Evolutionary conservation across 225 moss, liverwort and hornwort species (phyloP), one percentile per base, ranked within the genome.

Genomic region (Pseudoscleropodium purum): DNA sequence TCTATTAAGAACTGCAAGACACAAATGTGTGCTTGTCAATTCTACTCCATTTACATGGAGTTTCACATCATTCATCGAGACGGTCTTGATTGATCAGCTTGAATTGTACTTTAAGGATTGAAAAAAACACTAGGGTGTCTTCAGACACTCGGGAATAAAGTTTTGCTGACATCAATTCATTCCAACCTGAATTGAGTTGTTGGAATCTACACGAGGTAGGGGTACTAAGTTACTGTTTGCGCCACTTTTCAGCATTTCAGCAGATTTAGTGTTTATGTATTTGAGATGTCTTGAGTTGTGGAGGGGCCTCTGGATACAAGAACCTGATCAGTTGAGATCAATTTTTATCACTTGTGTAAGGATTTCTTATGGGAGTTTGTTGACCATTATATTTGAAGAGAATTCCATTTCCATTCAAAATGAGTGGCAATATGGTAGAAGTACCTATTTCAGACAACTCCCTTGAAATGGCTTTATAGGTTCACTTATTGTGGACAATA

Each of bases 61-160:
- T 62, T 62, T 61, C 78, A 82, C 69, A 87, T 87, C 89, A 90
- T 89, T 89, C 78, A 89, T 85, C 61, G 43, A 87, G 87, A 21
- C 75, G 89, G 54, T 80, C 76, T 82, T 30, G 54, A 79, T 79
- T 76, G 90, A 92, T 88, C 90, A 84, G 68, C 92, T 90, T 90
- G 90, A 87, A 57, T 87, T 91, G 91, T 90, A 89, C 57, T 84
- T 88, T 84, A 79, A 62, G 29, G 27, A 84, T 79, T 39, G 61
- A 33, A 57, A 86, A 39, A 47, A 31, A 43, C 26, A n/a, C 52
- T 36, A 18, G 27, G 7, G 56, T 88, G 49, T 84, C 62, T 68
- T 47, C 54, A 60, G 74, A 45, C 67, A 31, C 49, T 64, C 10
- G 4, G 43, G 45, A 68, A 54, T 68, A 63, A 18, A 81, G 67